A percentile compares a stretch with the other conserved stretches of the same genome.
Evolutionary conservation across 2,329 filamentous ascomycete species (phyloP).

Genomic region (Ophiosphaerella narmari): DNA sequence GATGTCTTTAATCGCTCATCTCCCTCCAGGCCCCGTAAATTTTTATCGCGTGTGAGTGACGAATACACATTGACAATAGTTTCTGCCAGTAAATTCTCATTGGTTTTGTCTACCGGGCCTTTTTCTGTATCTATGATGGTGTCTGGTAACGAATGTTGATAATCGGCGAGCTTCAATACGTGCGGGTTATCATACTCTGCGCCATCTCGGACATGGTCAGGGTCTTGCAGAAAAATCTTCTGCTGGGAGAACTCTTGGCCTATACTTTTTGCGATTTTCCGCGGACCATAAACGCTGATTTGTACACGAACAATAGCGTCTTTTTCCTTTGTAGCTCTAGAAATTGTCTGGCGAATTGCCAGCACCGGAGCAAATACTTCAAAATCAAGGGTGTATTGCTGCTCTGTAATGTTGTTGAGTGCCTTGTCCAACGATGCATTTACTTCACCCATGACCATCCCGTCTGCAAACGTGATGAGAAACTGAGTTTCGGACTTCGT

Average conservation of each 20-base stretch:
- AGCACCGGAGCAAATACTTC: conserved; percentile 28
- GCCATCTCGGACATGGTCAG: conserved; percentile 19
- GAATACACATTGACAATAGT: conserved; percentile 26
- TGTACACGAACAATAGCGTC: conserved; percentile 33
- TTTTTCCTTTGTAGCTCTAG: conserved; percentile 22
- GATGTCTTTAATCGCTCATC: conserved; percentile 24
- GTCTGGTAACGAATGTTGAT: conserved; percentile 2
- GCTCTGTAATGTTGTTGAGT: conserved; percentile 16
- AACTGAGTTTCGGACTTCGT: conserved; percentile 12
- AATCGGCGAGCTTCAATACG: conserved; percentile 19
- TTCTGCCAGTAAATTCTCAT: conserved; percentile 14
- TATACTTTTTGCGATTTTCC: conserved; percentile 6
- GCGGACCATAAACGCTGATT: conserved; percentile 30
- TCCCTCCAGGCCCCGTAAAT: conserved; percentile 24
- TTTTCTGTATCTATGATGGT: neutral
- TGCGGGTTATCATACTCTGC: conserved; percentile 34
- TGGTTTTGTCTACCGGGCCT: neutral
- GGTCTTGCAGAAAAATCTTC: conserved; percentile 33
- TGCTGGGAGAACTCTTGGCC: conserved; percentile 22
- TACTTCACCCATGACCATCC: conserved; percentile 14
- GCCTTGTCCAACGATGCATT: conserved; percentile 28
- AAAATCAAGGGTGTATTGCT: conserved; percentile 18
- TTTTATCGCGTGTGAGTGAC: conserved; percentile 22
- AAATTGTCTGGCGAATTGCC: conserved; percentile 28
- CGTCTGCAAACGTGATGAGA: conserved; percentile 21